phyloP scores from a whole-genome alignment of 805 yeast species.

The Crinitomyces ghanaensis region DNA sequence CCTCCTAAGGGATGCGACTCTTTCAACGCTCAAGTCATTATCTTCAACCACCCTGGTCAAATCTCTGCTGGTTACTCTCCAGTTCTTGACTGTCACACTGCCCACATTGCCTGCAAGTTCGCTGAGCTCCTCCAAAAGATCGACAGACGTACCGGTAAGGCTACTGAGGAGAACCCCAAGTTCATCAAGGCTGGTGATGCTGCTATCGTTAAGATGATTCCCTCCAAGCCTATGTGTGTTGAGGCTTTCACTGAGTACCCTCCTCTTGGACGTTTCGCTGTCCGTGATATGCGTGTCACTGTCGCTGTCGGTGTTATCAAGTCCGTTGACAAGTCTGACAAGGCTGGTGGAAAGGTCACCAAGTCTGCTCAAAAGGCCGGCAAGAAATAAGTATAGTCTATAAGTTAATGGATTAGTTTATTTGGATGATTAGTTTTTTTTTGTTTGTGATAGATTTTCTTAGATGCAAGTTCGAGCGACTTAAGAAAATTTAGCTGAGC shows the following conservation, averaged over 20 bases:
- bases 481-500: no score
- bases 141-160: constrained; percentile 91
- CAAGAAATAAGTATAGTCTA: constrained; percentile 43
- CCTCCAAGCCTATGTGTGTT: constrained; percentile 88
- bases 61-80: constrained; percentile 85
- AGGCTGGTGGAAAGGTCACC: constrained; percentile 88
- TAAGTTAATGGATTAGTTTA: not conserved
- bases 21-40: constrained; percentile 77
- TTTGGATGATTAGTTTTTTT: constrained; percentile 2
- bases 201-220: constrained; percentile 83
- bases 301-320: constrained; percentile 99
- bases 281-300: constrained; percentile 99
- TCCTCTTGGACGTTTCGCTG: constrained; percentile 96
- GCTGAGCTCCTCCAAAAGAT: constrained; percentile 70
- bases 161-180: constrained; percentile 79
- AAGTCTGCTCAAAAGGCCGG: constrained; percentile 85
- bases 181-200: constrained; percentile 95
- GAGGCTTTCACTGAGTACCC: constrained; percentile 92
- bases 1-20: constrained; percentile 72
- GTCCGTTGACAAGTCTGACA: constrained; percentile 80
- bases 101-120: constrained; percentile 86
- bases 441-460: not conserved
- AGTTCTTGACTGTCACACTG: constrained; percentile 87
- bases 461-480: not conserved
- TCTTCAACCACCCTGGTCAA: constrained; percentile 90